These are phyloP conservation scores for Tetrahymena elliotti DNA, from an alignment of 73 alveolate genomes.

Conservation along the genomic window DNA sequence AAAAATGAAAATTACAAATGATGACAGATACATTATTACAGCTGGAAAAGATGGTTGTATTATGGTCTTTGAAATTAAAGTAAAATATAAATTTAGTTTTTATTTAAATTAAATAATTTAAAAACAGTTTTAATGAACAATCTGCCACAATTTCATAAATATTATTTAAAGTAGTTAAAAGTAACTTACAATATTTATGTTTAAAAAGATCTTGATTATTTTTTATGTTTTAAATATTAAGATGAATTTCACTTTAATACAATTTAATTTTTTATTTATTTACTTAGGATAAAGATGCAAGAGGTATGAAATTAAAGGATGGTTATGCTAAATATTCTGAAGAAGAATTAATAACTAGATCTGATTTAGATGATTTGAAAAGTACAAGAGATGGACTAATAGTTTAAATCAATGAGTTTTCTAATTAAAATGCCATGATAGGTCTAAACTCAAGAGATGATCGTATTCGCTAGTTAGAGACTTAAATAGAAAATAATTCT, in stretches of 20 bases:
- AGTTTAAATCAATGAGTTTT: constrained; percentile 49
- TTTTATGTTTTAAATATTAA: too few relatives aligned
- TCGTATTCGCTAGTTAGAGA: constrained; percentile 48
- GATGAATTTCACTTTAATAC: not conserved
- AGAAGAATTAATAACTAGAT: constrained; percentile 68
- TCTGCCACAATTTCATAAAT: too few relatives aligned
- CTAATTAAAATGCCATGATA: constrained; percentile 53
- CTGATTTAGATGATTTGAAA: constrained; percentile 66
- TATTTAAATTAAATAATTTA: not conserved
- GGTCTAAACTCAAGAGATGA: constrained; percentile 46
- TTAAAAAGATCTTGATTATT: too few relatives aligned
- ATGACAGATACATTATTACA: constrained; percentile 65
- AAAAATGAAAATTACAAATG: constrained; percentile 81
- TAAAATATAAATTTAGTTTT: not conserved
- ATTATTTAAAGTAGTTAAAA: too few relatives aligned
- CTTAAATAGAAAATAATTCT: constrained; percentile 50
- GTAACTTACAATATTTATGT: too few relatives aligned
- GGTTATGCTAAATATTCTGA: constrained; percentile 51
- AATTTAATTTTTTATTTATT: not conserved
- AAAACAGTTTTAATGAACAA: not conserved
- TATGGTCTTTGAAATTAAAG: constrained; percentile 64
- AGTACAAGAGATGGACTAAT: constrained; percentile 57
- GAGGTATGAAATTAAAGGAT: constrained; percentile 64
- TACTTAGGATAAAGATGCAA: constrained; percentile 64
- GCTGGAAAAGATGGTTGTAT: constrained; percentile 78